Percentiles rank a stretch among this genome's conserved stretches.
phyloP scores from a whole-genome alignment of 1,284 basidiomycete species.

The Amylostereum chailletii region DNA sequence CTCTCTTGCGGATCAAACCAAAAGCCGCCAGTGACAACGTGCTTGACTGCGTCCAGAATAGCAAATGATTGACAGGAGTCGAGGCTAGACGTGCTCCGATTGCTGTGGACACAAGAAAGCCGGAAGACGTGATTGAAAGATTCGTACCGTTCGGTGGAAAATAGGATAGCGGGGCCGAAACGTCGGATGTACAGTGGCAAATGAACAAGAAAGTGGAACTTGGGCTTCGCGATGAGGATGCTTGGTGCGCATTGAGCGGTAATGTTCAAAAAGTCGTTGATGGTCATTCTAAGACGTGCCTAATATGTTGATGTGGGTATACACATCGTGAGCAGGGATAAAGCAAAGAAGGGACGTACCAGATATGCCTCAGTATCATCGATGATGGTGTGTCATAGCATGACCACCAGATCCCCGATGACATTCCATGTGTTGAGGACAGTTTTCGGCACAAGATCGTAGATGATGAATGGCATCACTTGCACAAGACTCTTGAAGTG shows the following conservation, averaged over 20 bases:
- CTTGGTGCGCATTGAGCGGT: slow-evolving; percentile 11
- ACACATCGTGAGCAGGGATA: too few species aligned
- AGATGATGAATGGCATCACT: slow-evolving; percentile 19
- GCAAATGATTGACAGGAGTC: slow-evolving; percentile 13
- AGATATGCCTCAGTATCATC: slow-evolving; percentile 14
- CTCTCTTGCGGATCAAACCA: background rate
- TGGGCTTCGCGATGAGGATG: slow-evolving; percentile 11
- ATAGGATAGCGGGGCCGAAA: slow-evolving; percentile 17
- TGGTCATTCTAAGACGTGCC: background rate
- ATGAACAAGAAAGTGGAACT: slow-evolving; percentile 11
- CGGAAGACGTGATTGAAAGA: slow-evolving; percentile 13
- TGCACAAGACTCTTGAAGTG: slow-evolving; percentile 24
- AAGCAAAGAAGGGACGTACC: slow-evolving; percentile 9
- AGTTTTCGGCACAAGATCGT: slow-evolving; percentile 14
- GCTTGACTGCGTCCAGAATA: slow-evolving; percentile 11
- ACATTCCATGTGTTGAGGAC: slow-evolving; percentile 16
- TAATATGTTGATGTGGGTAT: too few species aligned
- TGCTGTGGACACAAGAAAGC: slow-evolving; percentile 11
- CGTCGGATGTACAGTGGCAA: slow-evolving; percentile 13
- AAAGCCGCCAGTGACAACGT: slow-evolving; percentile 10
- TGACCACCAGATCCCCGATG: slow-evolving; percentile 17
- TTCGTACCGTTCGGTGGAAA: slow-evolving; percentile 15
- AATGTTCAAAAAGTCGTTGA: slow-evolving; percentile 12
- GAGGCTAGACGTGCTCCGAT: slow-evolving; percentile 10
- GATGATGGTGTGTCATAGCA: slow-evolving; percentile 21